phyloP scores from a whole-genome alignment of 176 grass and related monocot genomes.

The bread wheat (Triticum aestivum) region DNA sequence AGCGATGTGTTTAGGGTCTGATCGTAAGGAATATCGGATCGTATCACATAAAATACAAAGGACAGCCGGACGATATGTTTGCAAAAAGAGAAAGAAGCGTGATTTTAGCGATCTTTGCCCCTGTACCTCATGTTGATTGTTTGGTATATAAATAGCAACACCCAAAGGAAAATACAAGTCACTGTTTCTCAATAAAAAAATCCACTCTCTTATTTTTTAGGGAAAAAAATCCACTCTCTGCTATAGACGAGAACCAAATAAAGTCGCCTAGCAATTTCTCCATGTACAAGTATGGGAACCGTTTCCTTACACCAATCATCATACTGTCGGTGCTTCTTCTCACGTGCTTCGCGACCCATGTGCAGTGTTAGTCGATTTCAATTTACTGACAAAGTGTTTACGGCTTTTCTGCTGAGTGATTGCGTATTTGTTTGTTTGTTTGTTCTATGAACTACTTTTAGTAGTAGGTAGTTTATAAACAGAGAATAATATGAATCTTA shows the following conservation, averaged over 20 bases:
- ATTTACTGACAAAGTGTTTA: too few relatives aligned
- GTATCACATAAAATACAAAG: neutral
- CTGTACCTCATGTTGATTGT: neutral
- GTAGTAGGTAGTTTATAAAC: neutral
- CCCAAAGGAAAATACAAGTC: neutral
- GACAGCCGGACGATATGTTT: neutral
- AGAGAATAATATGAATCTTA: neutral
- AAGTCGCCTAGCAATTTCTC: neutral
- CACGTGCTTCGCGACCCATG: neutral
- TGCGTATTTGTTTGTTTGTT: too few relatives aligned
- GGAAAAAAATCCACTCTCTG: neutral
- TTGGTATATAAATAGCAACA: neutral
- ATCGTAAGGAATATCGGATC: neutral
- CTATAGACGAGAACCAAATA: neutral
- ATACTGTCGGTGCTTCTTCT: neutral
- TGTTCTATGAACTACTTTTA: neutral
- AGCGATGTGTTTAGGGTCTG: neutral
- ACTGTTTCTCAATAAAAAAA: neutral
- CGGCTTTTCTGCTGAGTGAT: too few relatives aligned
- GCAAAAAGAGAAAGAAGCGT: neutral
- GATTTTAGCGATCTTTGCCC: neutral
- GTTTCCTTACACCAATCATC: neutral
- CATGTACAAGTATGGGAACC: neutral
- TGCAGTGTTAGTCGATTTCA: neutral
- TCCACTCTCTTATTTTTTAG: too few relatives aligned